Conservation (phyloP, 1,284 basidiomycete genomes). For the Microbotryum saponariae region DNA sequence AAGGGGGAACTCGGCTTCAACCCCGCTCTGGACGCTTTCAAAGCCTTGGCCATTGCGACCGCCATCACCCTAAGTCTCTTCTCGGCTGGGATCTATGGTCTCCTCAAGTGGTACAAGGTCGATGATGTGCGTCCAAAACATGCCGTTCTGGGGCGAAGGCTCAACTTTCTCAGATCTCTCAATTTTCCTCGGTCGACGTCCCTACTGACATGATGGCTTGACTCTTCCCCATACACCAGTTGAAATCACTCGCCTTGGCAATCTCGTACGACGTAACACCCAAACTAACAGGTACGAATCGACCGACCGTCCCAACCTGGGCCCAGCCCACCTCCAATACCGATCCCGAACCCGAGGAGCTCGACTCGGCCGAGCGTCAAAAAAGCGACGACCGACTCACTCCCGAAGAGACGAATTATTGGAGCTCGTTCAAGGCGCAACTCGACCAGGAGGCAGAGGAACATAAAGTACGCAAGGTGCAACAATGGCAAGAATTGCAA, state of each 20-base stretch:
- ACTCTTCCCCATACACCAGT: conserved; percentile 1
- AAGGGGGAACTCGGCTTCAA: conserved; percentile 20
- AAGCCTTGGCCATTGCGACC: conserved; percentile 27
- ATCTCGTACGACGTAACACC: conserved; percentile 11
- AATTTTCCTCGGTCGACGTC: neutral
- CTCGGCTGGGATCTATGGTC: conserved; percentile 8
- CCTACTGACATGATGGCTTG: too few relatives aligned
- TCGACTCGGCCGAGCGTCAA: too few relatives aligned
- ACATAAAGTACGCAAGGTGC: neutral
- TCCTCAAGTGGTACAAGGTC: conserved; percentile 21
- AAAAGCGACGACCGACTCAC: neutral
- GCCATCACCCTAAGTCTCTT: conserved; percentile 16
- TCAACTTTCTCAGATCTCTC: neutral
- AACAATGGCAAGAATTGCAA: neutral
- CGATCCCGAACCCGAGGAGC: neutral
- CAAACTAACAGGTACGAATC: conserved; percentile 7
- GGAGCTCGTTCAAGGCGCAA: conserved; percentile 21
- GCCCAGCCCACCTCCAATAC: conserved; percentile 5
- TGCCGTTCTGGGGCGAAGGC: too few relatives aligned
- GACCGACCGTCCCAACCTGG: conserved; percentile 16
- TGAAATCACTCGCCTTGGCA: conserved; percentile 19
- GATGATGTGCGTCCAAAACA: conserved; percentile 15
- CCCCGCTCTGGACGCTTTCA: conserved; percentile 23
- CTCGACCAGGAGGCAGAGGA: conserved; percentile 29
- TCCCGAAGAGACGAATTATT: conserved; percentile 24